Conservation (phyloP, 2,329 filamentous ascomycete genomes). For the Hymenoscyphus fructigenus region DNA sequence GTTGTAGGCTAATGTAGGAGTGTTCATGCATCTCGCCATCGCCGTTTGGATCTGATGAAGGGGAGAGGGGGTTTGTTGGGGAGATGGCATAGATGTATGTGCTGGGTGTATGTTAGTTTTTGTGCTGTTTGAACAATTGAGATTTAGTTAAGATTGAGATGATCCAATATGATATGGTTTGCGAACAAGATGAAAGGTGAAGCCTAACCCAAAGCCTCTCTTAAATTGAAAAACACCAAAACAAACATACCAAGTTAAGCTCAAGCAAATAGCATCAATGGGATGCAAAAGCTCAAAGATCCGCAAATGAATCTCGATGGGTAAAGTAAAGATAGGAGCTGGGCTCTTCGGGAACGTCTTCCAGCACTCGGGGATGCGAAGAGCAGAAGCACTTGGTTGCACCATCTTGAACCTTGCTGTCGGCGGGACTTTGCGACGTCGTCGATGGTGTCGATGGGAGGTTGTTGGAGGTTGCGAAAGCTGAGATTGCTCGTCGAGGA, state of each 20-base stretch:
- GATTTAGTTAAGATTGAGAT: background rate
- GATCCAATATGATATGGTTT: too few relatives aligned
- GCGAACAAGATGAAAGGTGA: background rate
- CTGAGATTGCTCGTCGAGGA: too few relatives aligned
- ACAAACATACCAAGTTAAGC: conserved; percentile 6
- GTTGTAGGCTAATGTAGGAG: conserved; percentile 4
- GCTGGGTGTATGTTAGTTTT: conserved; percentile 12
- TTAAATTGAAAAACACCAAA: background rate
- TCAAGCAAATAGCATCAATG: conserved; percentile 25
- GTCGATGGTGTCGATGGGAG: too few relatives aligned
- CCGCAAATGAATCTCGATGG: conserved; percentile 24
- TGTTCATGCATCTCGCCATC: background rate
- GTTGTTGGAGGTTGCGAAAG: too few relatives aligned
- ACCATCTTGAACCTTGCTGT: background rate
- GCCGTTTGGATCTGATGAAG: background rate
- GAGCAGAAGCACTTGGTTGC: background rate
- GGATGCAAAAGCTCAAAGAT: conserved; percentile 25
- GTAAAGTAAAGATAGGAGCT: conserved; percentile 18
- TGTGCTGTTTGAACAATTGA: background rate
- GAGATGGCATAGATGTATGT: conserved; percentile 23
- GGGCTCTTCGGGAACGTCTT: conserved; percentile 4
- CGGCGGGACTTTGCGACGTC: background rate
- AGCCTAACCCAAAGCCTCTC: too few relatives aligned
- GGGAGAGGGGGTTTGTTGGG: conserved; percentile 13
- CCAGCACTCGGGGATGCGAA: conserved; percentile 3